A percentile compares a stretch with the other conserved stretches of the same genome.
These are phyloP conservation scores for Lichtheimia ornata DNA, from an alignment of 371 early-diverging fungal species.

Conservation along the genomic window DNA sequence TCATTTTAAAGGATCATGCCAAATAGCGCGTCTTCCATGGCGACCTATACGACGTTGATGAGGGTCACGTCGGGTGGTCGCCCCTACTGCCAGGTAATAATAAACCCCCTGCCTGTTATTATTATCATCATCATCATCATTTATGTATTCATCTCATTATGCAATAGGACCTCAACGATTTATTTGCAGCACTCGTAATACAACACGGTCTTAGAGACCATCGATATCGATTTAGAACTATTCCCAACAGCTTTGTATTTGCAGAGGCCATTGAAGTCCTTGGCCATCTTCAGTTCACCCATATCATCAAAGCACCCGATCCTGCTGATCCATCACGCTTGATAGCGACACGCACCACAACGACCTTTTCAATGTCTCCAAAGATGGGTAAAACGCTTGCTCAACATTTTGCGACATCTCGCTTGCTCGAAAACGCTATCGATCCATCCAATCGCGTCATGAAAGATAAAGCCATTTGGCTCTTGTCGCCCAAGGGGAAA, in stretches of 20 bases:
- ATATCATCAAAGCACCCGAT: conserved; percentile 49
- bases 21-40: conserved; percentile 5
- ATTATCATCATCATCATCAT: too few species aligned
- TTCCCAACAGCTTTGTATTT: conserved; percentile 55
- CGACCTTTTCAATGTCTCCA: background rate
- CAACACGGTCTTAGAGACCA: conserved; percentile 38
- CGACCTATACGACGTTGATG: conserved; percentile 27
- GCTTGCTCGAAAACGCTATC: conserved; percentile 45
- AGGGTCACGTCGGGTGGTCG: conserved; percentile 37
- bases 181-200: conserved; percentile 45
- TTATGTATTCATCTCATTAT: background rate
- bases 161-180: conserved; percentile 42
- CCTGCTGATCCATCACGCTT: conserved; percentile 1
- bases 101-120: background rate
- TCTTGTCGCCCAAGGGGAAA: conserved; percentile 54
- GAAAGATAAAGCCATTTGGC: conserved; percentile 50
- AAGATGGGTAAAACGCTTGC: conserved; percentile 17
- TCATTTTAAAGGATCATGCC: background rate
- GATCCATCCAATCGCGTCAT: conserved; percentile 51
- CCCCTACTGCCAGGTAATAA: conserved; percentile 31
- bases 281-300: conserved; percentile 50
- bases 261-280: conserved; percentile 55
- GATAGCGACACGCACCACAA: background rate
- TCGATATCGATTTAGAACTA: conserved; percentile 49
- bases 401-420: conserved; percentile 58